Base-by-base conservation (phyloP, 1,284 basidiomycete genomes). In the Microbotryomycetes sp. region DNA sequence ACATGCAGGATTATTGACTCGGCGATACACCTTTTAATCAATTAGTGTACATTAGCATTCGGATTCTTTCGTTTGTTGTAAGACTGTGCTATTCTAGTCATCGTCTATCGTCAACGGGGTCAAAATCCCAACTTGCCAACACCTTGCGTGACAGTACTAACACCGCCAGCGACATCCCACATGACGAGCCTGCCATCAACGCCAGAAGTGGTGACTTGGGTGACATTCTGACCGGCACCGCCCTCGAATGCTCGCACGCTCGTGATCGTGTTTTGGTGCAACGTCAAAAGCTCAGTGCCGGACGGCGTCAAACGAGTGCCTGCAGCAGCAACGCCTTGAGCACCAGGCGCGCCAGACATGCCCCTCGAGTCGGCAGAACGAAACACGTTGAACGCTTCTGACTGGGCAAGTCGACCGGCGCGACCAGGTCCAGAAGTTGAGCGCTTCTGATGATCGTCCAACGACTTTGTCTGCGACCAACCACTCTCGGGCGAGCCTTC, bases 181-280 rank as follows among this genome's bases (percentile, higher is more conserved):
- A 98, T 81, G 28, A 94, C 92, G 63, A 99, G 78, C 71, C 87
- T 87, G 5, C 96, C 96, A 77, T 98, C 96, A 29, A 93, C 89
- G 9, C 92, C 96, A n/a, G 85, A 87, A 19, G 93, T 97, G 74
- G 87, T 91, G 61, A 99, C 86, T 70, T 82, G 83, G 51, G 79
- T 80, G 6, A 97, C 86, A 3, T 81, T 77, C 0, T 25, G 59
- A 1, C 63, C 70, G 4, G 31, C 19, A 0, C 83, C 84, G 0
- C 75, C 79, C 63, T 86, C 86, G 71, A 89, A 94, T 28, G 87
- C 79, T 59, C 90, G 80, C 51, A 96, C 81, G 69, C 81, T 86
- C n/a, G 92, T 97, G 77, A 99, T 97, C 48, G 93, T 96, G 79
- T 98, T 99, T 81, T 97, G 94, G 76, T 98, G 96, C 48, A 96